A percentile compares a stretch with the other conserved stretches of the same genome.
Conservation (phyloP, 305 asterid genomes). For the Fraxinus angustifolia region DNA sequence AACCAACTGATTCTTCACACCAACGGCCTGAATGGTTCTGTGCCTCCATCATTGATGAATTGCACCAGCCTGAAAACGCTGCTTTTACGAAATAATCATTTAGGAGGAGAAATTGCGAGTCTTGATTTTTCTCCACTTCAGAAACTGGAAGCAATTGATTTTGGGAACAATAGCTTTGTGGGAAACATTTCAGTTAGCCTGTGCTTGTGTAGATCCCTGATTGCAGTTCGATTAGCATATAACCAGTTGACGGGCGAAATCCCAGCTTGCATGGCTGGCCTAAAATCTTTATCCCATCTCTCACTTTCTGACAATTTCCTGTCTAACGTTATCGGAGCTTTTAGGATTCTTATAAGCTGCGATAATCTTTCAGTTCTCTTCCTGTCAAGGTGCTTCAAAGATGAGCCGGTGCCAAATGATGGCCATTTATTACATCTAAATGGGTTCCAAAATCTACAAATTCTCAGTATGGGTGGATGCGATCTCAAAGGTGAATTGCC, state of each 20-base stretch:
- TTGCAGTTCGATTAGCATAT: constrained; percentile 49
- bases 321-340: constrained; percentile 42
- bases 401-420: constrained; percentile 45
- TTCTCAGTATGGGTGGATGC: constrained; percentile 59
- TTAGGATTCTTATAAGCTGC: constrained; percentile 40
- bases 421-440: constrained; percentile 24
- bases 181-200: constrained; percentile 49
- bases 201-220: constrained; percentile 41
- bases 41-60: constrained; percentile 41
- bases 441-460: constrained; percentile 50
- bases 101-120: constrained; percentile 33
- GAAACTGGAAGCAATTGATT: constrained; percentile 44
- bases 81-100: constrained; percentile 43
- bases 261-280: constrained; percentile 44
- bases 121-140: constrained; percentile 51
- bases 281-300: constrained; percentile 43
- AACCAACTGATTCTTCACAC: constrained; percentile 53
- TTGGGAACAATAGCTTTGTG: constrained; percentile 55
- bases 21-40: constrained; percentile 36
- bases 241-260: constrained; percentile 48
- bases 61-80: constrained; percentile 43
- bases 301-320: constrained; percentile 50
- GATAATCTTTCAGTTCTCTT: constrained; percentile 44
- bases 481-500: constrained; percentile 52
- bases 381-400: constrained; percentile 51